Evolutionary conservation across 371 early-diverging fungal genomes (phyloP).

Genomic region (Coemansia sp.): DNA sequence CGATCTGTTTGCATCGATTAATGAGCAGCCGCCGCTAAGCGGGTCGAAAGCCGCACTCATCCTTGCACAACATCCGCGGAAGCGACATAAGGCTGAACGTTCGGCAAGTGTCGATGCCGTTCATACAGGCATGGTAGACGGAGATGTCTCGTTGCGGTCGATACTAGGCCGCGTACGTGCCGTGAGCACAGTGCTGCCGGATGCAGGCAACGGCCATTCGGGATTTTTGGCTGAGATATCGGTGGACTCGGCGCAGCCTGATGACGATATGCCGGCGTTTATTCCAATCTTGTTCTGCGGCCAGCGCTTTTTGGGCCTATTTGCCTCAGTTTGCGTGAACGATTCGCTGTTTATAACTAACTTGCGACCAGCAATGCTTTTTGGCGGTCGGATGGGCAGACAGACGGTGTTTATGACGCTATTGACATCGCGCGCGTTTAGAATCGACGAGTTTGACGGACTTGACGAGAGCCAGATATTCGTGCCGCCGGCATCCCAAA

Average conservation of each 20-base stretch:
- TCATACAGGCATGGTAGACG: not conserved
- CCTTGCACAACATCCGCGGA: conserved; percentile 4
- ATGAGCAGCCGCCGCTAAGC: conserved; percentile 2
- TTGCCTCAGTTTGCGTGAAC: conserved; percentile 17
- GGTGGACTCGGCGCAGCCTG: conserved; percentile 10
- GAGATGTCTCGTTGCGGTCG: not conserved
- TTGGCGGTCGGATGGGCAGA: not conserved
- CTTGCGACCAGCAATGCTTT: conserved; percentile 6
- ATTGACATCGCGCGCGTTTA: conserved; percentile 9
- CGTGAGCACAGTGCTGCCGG: conserved; percentile 11
- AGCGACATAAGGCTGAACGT: not conserved
- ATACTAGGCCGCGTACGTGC: conserved; percentile 22
- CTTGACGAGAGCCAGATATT: conserved; percentile 19
- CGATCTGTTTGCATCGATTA: conserved; percentile 8
- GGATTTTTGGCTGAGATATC: conserved; percentile 22
- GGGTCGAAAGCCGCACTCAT: not conserved
- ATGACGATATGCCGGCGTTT: not conserved
- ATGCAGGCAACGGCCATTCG: not conserved
- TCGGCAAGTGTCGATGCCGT: not conserved
- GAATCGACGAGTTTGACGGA: conserved; percentile 35
- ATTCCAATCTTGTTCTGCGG: conserved; percentile 20
- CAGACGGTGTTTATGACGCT: conserved; percentile 15
- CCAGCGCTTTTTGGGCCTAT: conserved; percentile 17
- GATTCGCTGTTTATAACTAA: conserved; percentile 30
- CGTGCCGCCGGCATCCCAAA: conserved; percentile 3